Conservation (phyloP, 495 filamentous ascomycete genomes). For the Bombardia bombarda region DNA sequence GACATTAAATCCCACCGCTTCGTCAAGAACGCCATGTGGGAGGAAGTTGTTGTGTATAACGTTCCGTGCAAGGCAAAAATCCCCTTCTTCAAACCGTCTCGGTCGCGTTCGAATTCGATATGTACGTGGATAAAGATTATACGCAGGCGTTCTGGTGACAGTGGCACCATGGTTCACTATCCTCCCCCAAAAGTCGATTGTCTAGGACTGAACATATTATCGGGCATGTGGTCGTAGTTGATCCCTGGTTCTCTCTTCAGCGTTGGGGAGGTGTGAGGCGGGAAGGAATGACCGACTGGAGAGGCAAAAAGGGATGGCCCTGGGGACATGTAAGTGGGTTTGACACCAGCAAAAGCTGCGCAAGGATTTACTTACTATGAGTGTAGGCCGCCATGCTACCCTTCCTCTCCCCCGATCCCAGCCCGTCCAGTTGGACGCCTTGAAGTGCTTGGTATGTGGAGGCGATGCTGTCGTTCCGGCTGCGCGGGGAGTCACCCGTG, state of each 20-base stretch:
- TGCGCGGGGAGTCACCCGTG: slow-evolving; percentile 9
- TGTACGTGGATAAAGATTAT: too few relatives aligned
- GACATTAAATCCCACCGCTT: too few relatives aligned
- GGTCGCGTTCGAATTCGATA: background rate
- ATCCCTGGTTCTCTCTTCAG: slow-evolving; percentile 17
- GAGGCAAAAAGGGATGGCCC: slow-evolving; percentile 11
- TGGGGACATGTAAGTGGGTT: slow-evolving; percentile 3
- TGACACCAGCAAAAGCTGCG: background rate
- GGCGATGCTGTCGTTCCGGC: slow-evolving; percentile 15
- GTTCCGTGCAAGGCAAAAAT: too few relatives aligned
- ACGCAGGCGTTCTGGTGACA: too few relatives aligned
- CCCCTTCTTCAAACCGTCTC: too few relatives aligned
- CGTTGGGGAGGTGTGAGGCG: slow-evolving; percentile 5
- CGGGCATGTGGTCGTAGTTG: slow-evolving; percentile 25
- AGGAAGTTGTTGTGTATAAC: too few relatives aligned
- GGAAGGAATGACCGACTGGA: slow-evolving; percentile 12
- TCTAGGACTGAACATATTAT: slow-evolving; percentile 18
- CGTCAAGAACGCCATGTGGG: too few relatives aligned
- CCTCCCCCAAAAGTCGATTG: slow-evolving; percentile 10
- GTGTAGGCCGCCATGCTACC: slow-evolving; percentile 21
- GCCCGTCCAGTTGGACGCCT: slow-evolving; percentile 8
- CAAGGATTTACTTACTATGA: slow-evolving; percentile 14
- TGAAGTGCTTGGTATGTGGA: slow-evolving; percentile 13
- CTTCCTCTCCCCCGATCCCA: slow-evolving; percentile 10
- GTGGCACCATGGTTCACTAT: background rate